Evolutionary conservation across 768 basidiomycete genomes (phyloP).

Genomic region (Suillus bovinus): DNA sequence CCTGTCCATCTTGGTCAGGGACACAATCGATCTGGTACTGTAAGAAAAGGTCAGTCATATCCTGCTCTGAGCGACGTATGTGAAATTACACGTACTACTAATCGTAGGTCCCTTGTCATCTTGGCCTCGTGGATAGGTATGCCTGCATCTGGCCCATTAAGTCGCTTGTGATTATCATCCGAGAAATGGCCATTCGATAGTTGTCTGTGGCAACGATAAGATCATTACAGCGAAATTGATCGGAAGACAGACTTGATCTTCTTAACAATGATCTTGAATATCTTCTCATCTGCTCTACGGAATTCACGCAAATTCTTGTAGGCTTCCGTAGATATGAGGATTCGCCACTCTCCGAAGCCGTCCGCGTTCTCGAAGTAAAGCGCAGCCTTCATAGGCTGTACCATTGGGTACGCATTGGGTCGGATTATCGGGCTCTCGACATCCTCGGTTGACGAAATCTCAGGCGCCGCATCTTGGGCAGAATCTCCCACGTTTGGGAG

Average conservation of each 20-base stretch:
- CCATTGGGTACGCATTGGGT: slow-evolving; percentile 41
- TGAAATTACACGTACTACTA: slow-evolving; percentile 42
- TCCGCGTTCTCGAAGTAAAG: slow-evolving; percentile 58
- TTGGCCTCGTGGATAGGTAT: slow-evolving; percentile 72
- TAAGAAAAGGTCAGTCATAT: not conserved
- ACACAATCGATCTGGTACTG: slow-evolving; percentile 54
- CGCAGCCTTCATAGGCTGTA: slow-evolving; percentile 61
- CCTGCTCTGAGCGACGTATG: not conserved
- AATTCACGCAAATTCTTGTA: slow-evolving; percentile 49
- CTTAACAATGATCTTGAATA: slow-evolving; percentile 57
- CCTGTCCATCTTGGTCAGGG: slow-evolving; percentile 36
- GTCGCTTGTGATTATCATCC: slow-evolving; percentile 62
- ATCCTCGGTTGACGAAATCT: not conserved
- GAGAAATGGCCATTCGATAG: slow-evolving; percentile 72
- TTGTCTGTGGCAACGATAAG: slow-evolving; percentile 42
- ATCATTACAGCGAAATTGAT: not conserved
- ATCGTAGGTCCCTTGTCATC: slow-evolving; percentile 52
- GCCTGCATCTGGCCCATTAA: slow-evolving; percentile 44
- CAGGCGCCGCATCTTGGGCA: not conserved
- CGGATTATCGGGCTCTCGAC: not conserved
- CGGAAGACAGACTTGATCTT: slow-evolving; percentile 58
- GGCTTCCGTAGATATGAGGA: slow-evolving; percentile 54
- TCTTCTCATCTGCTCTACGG: slow-evolving; percentile 43
- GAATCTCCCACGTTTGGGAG: slow-evolving; percentile 7
- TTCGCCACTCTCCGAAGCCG: slow-evolving; percentile 65